Conservation (phyloP, 352 stramenopile species). For the Phytopythium litorale region DNA sequence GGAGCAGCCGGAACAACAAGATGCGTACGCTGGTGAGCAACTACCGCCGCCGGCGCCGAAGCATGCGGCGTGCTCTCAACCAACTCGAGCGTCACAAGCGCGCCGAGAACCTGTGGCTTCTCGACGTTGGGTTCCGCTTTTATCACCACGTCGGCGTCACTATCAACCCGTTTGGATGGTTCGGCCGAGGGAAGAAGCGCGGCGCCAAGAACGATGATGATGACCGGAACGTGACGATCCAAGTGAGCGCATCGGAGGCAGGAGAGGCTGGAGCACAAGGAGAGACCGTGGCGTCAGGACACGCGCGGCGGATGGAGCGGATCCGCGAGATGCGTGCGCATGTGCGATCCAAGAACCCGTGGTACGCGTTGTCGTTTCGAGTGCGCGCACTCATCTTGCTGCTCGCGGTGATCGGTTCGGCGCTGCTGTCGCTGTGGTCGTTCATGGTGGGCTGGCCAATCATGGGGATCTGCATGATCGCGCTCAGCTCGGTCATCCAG, state of each 20-base stretch:
- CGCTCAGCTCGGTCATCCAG: constrained; percentile 65
- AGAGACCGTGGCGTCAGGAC: constrained; percentile 8
- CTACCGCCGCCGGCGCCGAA: constrained; percentile 59
- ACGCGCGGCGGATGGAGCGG: constrained; percentile 27
- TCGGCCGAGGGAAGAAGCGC: constrained; percentile 13
- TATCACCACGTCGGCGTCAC: constrained; percentile 49
- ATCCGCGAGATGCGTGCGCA: constrained; percentile 35
- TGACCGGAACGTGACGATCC: constrained; percentile 9
- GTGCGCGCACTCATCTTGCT: constrained; percentile 43
- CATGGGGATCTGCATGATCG: constrained; percentile 67
- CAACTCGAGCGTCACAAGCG: constrained; percentile 57
- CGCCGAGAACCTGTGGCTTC: constrained; percentile 59
- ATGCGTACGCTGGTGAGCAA: constrained; percentile 77
- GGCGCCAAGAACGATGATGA: constrained; percentile 6
- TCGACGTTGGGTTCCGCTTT: constrained; percentile 77
- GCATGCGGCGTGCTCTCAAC: constrained; percentile 44
- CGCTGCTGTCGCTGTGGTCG: constrained; percentile 47
- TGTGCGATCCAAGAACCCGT: constrained; percentile 45
- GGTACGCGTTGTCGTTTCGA: constrained; percentile 42
- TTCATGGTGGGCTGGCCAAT: constrained; percentile 74
- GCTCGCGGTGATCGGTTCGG: constrained; percentile 47
- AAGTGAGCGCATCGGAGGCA: constrained; percentile 12
- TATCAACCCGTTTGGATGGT: constrained; percentile 41
- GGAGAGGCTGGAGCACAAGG: background rate
- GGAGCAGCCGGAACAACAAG: constrained; percentile 72